Evolutionary conservation across 345 rosid genomes (phyloP), one percentile per base, ranked within the genome.

Genomic region (Sonneratia alba): DNA sequence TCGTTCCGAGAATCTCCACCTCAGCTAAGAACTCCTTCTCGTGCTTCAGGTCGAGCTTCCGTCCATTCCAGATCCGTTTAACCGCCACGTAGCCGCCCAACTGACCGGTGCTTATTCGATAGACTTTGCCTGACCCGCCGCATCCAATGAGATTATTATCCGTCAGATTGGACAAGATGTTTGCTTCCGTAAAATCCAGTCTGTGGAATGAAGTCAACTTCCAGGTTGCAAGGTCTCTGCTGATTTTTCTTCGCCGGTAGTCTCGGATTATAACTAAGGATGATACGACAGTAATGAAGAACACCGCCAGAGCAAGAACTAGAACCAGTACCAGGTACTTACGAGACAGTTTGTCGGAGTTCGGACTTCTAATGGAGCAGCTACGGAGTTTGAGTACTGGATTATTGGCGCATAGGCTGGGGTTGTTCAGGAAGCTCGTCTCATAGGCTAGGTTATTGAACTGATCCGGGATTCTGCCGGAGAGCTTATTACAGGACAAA

Each of bases 41-140:
- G 12, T 84, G 83, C 37, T 79, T 86, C 64, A 79, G 71, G 72
- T 94, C 91, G 24, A 83, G 43, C 70, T 77, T 82, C 74, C 73
- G 80, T 61, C 34, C 78, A 47, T 76, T 87, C 95, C 95, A 87
- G 61, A 94, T 88, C 86, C 81, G 85, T 81, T 94, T 94, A 53
- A 94, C 98, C 7, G 98, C 98, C 10, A 94, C 87, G 21, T 27
- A 82, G 34, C 85, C 79, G 15, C 86, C 92, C 0, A 81, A 64
- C 15, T 66, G 19, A n/a, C 78, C 82, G 55, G 79, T 47, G 3
- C 74, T 47, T 22, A 87, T 78, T 70, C 85, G 82, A 80, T 91
- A 92, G 27, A 94, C 95, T 77, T 91, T 89, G n/a, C 97, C 98
- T 1, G 96, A 88, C 21, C 97, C 97, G 3, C 98, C 98, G 43